Base-by-base conservation (phyloP, 163 green algal species). In the Trebouxiophyceae sp. region DNA sequence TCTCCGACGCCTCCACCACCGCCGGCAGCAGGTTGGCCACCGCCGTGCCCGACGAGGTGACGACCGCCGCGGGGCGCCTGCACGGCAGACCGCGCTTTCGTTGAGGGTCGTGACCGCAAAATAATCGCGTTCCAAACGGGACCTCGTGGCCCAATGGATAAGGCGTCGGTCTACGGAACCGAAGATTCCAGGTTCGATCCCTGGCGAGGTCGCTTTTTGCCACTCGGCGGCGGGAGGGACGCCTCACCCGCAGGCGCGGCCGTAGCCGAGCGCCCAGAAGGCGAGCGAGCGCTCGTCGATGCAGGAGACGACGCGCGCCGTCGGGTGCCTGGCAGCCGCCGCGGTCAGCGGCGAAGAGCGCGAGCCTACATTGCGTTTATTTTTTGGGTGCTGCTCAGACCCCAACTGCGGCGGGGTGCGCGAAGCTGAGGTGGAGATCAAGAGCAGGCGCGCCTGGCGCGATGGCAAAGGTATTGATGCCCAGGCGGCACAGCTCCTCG, bases 231-330 rank as follows among this genome's bases (percentile, higher is more conserved):
- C n/a, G 56, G 24, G 6, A 44, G 27, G 24, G 12, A 28, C 61
- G 67, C 27, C 65, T 45, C 12, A 66, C 55, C 76, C 67, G 6
- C 69, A 76, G 29, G 79, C 87, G 2, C 81, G 74, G 33, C 71
- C 85, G 76, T 83, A 89, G 27, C 93, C 93, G 5, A 98, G 67
- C 1, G 92, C 91, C 84, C 91, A 95, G 73, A 97, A 99, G 1
- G 79, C 92, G 22, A 99, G 81, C 5, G 84, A 95, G 59, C 93
- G 87, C 80, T 99, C 94, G 68, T 99, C 94, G 33, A 98, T 89
- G 82, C 88, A 93, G 2, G 88, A 77, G 56, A 90, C 81, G 29
- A 93, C 68, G 2, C 74, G 75, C 1, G 83, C 85, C 29, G 82
- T 75, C 0, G 90, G 85, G 69, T 99, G 88, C 50, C 67, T 65